Conservation (phyloP, 352 stramenopile species). For the Globisporangium spinosum region DNA sequence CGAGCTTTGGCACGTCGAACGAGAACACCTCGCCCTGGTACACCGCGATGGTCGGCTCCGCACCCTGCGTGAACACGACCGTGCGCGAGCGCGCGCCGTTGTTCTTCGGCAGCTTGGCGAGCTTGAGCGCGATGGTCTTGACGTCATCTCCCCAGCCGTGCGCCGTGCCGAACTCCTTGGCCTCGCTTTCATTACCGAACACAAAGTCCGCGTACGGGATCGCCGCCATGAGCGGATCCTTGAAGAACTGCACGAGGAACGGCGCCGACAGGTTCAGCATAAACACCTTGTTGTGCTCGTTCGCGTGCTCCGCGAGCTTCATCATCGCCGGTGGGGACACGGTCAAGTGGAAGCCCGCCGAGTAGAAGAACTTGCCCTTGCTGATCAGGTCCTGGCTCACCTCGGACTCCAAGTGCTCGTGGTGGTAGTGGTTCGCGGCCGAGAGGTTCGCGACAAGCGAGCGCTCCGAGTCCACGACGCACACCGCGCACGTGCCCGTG, state of each 20-base stretch:
- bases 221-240: constrained; percentile 91
- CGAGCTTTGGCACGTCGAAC: constrained; percentile 90
- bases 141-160: constrained; percentile 89
- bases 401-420: constrained; percentile 78
- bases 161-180: constrained; percentile 91
- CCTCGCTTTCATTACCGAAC: constrained; percentile 99
- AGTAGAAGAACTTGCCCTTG: constrained; percentile 96
- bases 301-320: constrained; percentile 90
- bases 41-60: constrained; percentile 95
- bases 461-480: constrained; percentile 94
- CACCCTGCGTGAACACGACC: constrained; percentile 99
- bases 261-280: constrained; percentile 97
- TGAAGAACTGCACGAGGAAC: constrained; percentile 99
- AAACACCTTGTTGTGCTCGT: constrained; percentile 93
- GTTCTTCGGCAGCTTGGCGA: constrained; percentile 92
- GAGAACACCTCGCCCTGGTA: constrained; percentile 89
- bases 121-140: constrained; percentile 89
- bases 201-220: constrained; percentile 97
- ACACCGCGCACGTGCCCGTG: constrained; percentile 98
- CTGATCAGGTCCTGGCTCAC: constrained; percentile 93
- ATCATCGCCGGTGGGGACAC: constrained; percentile 94
- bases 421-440: constrained; percentile 98
- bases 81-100: constrained; percentile 87
- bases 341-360: constrained; percentile 98
- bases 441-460: constrained; percentile 97